A percentile compares a stretch with the other conserved stretches of the same genome.
These are phyloP conservation scores for Fusarium heterosporum DNA, from an alignment of 2,329 filamentous ascomycete genomes.

Conservation along the genomic window DNA sequence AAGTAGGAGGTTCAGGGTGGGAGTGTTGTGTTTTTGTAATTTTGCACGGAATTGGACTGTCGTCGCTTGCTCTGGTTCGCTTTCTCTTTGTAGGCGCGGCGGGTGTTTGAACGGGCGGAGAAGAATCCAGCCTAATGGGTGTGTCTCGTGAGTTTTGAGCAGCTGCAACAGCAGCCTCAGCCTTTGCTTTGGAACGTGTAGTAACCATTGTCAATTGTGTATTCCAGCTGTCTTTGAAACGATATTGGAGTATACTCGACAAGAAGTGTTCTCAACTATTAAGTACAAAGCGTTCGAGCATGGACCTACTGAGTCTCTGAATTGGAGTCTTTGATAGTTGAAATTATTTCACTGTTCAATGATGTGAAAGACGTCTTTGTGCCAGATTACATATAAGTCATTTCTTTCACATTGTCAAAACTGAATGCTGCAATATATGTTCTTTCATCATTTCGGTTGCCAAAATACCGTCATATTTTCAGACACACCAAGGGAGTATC, in stretches of 20 bases:
- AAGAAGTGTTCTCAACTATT: background rate
- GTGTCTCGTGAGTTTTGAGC: background rate
- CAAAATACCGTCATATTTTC: background rate
- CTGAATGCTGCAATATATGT: background rate
- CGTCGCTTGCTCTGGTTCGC: background rate
- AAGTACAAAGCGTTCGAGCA: background rate
- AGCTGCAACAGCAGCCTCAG: background rate
- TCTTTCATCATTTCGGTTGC: background rate
- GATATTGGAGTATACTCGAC: background rate
- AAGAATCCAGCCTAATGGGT: background rate
- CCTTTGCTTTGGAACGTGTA: background rate
- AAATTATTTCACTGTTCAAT: background rate
- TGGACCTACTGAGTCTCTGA: background rate
- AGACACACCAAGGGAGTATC: too few species aligned
- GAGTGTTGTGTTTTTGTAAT: background rate
- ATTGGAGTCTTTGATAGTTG: background rate
- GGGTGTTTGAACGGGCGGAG: background rate
- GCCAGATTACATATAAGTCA: background rate
- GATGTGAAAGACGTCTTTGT: background rate
- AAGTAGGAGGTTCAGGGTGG: background rate
- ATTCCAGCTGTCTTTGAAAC: background rate
- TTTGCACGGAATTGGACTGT: conserved; percentile 11
- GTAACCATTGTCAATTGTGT: conserved; percentile 10
- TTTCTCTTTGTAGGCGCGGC: conserved; percentile 7
- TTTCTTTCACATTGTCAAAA: background rate